Conservation (phyloP, 768 basidiomycete genomes). For the Tephrocybe sp. region DNA sequence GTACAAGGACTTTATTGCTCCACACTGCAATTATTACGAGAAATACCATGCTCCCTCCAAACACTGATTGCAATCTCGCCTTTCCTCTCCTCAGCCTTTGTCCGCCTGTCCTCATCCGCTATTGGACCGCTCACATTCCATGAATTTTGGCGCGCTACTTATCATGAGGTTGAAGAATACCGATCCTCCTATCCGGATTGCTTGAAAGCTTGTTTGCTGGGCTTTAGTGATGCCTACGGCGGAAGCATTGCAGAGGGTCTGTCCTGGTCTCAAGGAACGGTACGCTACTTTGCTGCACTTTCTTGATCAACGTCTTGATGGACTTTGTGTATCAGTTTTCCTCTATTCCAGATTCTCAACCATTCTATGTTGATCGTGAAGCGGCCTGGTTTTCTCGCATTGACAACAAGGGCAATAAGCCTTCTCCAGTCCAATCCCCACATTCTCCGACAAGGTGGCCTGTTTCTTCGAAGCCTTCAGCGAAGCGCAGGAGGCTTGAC, state of each 20-base stretch:
- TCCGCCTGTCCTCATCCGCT: conserved; percentile 38
- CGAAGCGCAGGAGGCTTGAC: conserved; percentile 4
- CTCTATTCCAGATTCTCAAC: conserved; percentile 30
- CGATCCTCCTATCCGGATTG: conserved; percentile 39
- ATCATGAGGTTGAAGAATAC: conserved; percentile 40
- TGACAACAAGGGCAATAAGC: not conserved
- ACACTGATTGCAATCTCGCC: conserved; percentile 38
- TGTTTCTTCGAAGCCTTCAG: not conserved
- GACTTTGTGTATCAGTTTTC: conserved; percentile 7
- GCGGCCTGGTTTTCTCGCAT: not conserved
- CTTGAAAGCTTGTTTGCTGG: conserved; percentile 42
- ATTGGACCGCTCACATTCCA: conserved; percentile 52
- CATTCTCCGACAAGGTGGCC: not conserved
- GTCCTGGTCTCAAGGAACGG: conserved; percentile 37
- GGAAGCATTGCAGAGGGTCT: conserved; percentile 46
- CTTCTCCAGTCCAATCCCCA: not conserved
- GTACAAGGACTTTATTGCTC: conserved; percentile 41
- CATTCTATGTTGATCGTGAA: conserved; percentile 3
- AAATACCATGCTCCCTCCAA: conserved; percentile 36
- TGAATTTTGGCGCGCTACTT: conserved; percentile 57
- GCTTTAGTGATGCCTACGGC: conserved; percentile 45
- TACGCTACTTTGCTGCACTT: conserved; percentile 12
- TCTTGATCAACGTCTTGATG: not conserved
- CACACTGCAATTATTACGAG: conserved; percentile 37
- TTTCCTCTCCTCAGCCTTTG: conserved; percentile 52